Evolutionary conservation across 2,329 filamentous ascomycete genomes (phyloP), one percentile per base, ranked within the genome.

Genomic region (Davidsoniella virescens): DNA sequence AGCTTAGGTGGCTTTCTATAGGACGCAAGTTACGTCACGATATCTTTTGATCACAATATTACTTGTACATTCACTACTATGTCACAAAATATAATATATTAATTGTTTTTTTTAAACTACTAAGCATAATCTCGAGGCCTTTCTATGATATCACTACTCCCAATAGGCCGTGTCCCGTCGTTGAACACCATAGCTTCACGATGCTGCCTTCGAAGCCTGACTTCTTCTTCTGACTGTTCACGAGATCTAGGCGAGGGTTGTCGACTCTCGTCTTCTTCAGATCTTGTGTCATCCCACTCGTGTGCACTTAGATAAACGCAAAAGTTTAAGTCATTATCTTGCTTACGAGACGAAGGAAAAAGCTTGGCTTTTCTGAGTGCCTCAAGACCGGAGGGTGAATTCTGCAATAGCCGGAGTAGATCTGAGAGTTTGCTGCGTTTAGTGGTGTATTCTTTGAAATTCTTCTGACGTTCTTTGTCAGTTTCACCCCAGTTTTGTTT

Each of bases 131-230:
- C 38, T 41, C 40, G 39, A n/a, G 25, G 40, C 14, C 52, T 47
- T 44, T 92, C 81, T 49, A 88, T 85, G 36, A 94, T 93, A 60
- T 94, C 84, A 42, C 78, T 77, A 55, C 78, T 75, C 3, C 75
- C 78, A 42, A 94, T 63, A 1, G 84, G 82, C 29, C 81, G 73
- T 18, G 77, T 85, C n/a, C 85, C 84, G 59, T 94, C 87, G 59
- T 87, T 90, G 51, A 94, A 69, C 17, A 95, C 87, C 76, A 95
- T 88, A 4, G 87, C 87, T 66, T 94, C 87, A 56, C 87, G 74
- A 59, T 90, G 75, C 46, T 85, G 74, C 56, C 87, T 74, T 53
- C 87, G 71, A 54, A 88, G 69, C 49, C 82, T 75, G 58, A 84
- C 80, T 62, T 90, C 84, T 60, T 79, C 79, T 5, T 65, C 69